A percentile compares a stretch with the other conserved stretches of the same genome.
Evolutionary conservation across 2,329 filamentous ascomycete species (phyloP).

Genomic region (Berkeleyomyces rouxiae): DNA sequence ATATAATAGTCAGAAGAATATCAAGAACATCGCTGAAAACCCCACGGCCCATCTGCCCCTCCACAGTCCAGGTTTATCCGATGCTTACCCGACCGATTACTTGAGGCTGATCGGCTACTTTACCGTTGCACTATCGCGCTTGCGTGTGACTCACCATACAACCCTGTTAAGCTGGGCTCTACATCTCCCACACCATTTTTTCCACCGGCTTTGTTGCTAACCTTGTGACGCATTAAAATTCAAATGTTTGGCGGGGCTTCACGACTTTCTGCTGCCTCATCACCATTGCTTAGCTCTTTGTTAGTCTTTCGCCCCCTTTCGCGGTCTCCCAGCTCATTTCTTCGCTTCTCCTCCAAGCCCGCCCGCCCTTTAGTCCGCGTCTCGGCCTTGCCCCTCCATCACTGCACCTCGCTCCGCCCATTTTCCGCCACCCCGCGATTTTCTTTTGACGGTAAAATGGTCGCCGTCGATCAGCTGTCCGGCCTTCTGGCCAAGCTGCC

Average conservation of each 20-base stretch:
- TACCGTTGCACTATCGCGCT: neutral
- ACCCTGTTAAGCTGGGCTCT: neutral
- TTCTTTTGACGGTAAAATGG: conserved; percentile 7
- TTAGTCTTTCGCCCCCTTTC: neutral
- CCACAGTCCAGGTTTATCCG: neutral
- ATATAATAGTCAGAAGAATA: no score
- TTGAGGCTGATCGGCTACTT: neutral
- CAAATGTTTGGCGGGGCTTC: conserved; percentile 11
- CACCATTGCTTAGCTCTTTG: neutral
- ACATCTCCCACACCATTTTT: neutral
- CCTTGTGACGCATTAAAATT: conserved; percentile 3
- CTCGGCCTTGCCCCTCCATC: neutral
- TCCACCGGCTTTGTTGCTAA: neutral
- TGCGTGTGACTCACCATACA: neutral
- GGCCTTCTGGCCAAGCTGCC: conserved; percentile 21
- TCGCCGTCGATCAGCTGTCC: conserved; percentile 10
- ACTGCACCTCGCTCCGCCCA: neutral
- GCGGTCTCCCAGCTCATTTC: neutral
- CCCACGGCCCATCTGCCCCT: no score
- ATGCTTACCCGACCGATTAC: neutral
- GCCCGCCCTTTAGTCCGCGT: neutral
- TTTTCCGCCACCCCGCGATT: neutral
- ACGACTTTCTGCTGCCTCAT: neutral
- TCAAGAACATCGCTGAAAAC: no score
- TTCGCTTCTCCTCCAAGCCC: neutral